Evolutionary conservation across 305 asterid genomes (phyloP).

Genomic region (Solanum hybrid): DNA sequence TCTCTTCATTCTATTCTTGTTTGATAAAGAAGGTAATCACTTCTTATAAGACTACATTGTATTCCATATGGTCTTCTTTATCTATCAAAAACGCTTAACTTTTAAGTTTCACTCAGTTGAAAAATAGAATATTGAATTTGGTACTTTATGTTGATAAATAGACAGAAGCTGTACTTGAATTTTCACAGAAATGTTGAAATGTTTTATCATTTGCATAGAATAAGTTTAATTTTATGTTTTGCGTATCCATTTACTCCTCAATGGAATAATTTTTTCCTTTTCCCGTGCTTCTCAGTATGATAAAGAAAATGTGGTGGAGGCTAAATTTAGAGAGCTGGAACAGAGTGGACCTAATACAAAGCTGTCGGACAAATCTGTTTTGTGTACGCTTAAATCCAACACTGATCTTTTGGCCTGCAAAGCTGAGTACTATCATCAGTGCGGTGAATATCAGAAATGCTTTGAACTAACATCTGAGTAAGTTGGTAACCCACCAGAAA

Average conservation of each 20-base stretch:
- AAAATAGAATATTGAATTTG: not conserved
- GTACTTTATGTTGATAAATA: not conserved
- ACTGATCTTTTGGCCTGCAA: conserved; percentile 98
- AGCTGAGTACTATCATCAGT: conserved; percentile 97
- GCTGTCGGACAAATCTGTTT: conserved; percentile 46
- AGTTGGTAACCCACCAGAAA: conserved; percentile 28
- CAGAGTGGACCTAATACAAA: conserved; percentile 46
- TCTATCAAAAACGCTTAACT: not conserved
- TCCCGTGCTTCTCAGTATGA: conserved; percentile 59
- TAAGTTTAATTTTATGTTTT: not conserved
- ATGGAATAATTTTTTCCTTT: conserved; percentile 8
- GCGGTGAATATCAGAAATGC: conserved; percentile 94
- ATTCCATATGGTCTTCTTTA: not conserved
- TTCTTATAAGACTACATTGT: not conserved
- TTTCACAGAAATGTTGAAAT: conserved; percentile 2
- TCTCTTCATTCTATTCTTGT: conserved; percentile 91
- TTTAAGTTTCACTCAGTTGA: not conserved
- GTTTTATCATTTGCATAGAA: not conserved
- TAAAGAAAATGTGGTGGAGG: conserved; percentile 70
- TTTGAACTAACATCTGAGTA: conserved; percentile 86
- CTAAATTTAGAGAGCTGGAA: conserved; percentile 80
- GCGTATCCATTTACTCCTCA: not conserved
- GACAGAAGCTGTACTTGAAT: not conserved
- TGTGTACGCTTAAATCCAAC: conserved; percentile 65
- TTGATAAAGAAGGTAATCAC: conserved; percentile 73